These are phyloP conservation scores for Talaromyces marneffei DNA, from an alignment of 2,329 filamentous ascomycete species.

Conservation along the genomic window DNA sequence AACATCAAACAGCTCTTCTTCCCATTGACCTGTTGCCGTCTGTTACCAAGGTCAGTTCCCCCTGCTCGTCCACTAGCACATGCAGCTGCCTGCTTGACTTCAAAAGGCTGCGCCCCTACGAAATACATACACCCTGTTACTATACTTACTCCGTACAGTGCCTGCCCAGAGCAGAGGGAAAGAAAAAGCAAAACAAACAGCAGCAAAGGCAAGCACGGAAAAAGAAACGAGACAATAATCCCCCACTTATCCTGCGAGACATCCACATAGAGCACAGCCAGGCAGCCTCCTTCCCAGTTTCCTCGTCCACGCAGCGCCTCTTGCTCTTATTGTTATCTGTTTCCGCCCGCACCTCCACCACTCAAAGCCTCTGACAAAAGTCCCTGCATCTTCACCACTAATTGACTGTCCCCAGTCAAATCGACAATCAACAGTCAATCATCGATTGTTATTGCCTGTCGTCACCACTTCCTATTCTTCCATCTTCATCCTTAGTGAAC, in stretches of 20 bases:
- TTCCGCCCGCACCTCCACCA: slow-evolving; percentile 5
- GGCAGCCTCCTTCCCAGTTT: not conserved
- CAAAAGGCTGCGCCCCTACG: not conserved
- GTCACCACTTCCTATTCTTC: not conserved
- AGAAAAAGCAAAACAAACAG: not conserved
- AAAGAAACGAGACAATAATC: not conserved
- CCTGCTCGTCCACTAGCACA: not conserved
- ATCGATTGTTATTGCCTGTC: not conserved
- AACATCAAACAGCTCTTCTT: not conserved
- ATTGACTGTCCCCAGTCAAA: not conserved
- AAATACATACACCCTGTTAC: no score
- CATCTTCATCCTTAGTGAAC: not conserved
- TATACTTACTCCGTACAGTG: no score
- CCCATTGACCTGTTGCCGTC: not conserved
- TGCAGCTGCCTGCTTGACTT: not conserved
- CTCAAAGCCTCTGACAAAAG: not conserved
- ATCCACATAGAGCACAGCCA: not conserved
- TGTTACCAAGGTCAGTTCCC: not conserved
- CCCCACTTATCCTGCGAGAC: slow-evolving; percentile 1
- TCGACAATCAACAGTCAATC: not conserved
- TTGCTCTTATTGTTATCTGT: not conserved
- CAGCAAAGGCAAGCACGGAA: not conserved
- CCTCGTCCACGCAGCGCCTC: not conserved
- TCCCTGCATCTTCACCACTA: slow-evolving; percentile 4
- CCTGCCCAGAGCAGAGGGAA: not conserved